Evolutionary conservation across 2,329 filamentous ascomycete genomes (phyloP).

Genomic region (Periglandula ipomoeae): DNA sequence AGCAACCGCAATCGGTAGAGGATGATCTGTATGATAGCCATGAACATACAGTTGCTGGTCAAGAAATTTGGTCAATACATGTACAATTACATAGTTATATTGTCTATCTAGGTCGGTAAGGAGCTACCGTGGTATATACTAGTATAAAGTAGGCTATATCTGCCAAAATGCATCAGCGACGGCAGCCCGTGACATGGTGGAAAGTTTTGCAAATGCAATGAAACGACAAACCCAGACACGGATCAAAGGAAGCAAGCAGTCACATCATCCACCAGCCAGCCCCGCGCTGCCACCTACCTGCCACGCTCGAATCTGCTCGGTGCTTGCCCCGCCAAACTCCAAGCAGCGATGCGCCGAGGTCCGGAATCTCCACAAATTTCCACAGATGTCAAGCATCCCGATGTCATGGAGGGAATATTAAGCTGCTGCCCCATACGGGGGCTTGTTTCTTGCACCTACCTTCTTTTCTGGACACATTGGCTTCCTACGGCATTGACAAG

Average conservation of each 20-base stretch:
- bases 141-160: too few relatives aligned
- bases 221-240: too few relatives aligned
- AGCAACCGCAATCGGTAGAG: slow-evolving; percentile 59
- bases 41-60: too few relatives aligned
- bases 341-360: slow-evolving; percentile 1
- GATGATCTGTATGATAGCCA: background rate
- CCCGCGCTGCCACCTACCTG: background rate
- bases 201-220: background rate
- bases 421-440: too few relatives aligned
- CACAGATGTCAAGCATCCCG: background rate
- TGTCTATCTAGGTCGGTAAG: background rate
- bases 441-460: background rate
- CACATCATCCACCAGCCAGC: background rate
- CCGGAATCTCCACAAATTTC: background rate
- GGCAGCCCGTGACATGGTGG: background rate
- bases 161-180: background rate
- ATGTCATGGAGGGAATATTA: too few relatives aligned
- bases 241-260: too few relatives aligned
- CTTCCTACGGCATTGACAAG: too few relatives aligned
- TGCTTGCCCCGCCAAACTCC: background rate
- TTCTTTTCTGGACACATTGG: too few relatives aligned
- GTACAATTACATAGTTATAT: too few relatives aligned
- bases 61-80: too few relatives aligned
- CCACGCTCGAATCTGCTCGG: too few relatives aligned
- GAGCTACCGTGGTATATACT: too few relatives aligned